These are phyloP conservation scores for Xylaria acuta DNA, from an alignment of 495 filamentous ascomycete genomes.

Conservation along the genomic window DNA sequence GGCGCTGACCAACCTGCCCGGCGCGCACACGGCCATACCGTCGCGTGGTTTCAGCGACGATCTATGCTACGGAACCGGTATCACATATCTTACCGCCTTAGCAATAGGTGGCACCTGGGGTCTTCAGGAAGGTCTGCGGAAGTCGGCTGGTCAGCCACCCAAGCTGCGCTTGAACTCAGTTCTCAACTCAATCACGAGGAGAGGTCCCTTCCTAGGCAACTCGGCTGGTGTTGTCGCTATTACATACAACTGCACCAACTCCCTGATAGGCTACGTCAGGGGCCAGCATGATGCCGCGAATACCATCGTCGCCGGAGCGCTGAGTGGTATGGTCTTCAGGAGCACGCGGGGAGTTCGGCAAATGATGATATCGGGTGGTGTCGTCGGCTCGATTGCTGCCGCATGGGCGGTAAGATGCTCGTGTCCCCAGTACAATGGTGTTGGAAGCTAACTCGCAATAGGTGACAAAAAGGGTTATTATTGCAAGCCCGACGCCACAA, in stretches of 20 bases:
- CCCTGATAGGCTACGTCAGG: constrained; percentile 80
- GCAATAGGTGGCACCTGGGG: constrained; percentile 92
- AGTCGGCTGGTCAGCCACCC: constrained; percentile 75
- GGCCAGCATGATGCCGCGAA: constrained; percentile 93
- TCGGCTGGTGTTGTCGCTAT: constrained; percentile 92
- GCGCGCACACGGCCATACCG: constrained; percentile 82
- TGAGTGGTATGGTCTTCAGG: constrained; percentile 96
- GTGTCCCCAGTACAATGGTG: neutral
- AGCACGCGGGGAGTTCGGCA: constrained; percentile 86
- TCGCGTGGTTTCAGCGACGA: constrained; percentile 98
- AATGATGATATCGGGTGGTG: constrained; percentile 89
- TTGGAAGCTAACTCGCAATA: constrained; percentile 38
- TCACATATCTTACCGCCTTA: constrained; percentile 87
- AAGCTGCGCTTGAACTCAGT: constrained; percentile 92
- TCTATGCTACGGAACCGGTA: constrained; percentile 94
- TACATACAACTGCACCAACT: constrained; percentile 94
- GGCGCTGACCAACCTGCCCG: constrained; percentile 85
- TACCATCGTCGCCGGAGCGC: constrained; percentile 78
- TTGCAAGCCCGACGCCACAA: constrained; percentile 44
- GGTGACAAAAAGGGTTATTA: constrained; percentile 64
- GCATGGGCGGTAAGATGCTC: constrained; percentile 78
- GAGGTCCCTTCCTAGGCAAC: constrained; percentile 97
- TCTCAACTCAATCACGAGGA: constrained; percentile 87
- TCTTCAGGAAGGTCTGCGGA: constrained; percentile 81
- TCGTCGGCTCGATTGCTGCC: constrained; percentile 85